A percentile compares a stretch with the other conserved stretches of the same genome.
phyloP scores from a whole-genome alignment of 352 stramenopile species.

The Globisporangium uncinulatum region DNA sequence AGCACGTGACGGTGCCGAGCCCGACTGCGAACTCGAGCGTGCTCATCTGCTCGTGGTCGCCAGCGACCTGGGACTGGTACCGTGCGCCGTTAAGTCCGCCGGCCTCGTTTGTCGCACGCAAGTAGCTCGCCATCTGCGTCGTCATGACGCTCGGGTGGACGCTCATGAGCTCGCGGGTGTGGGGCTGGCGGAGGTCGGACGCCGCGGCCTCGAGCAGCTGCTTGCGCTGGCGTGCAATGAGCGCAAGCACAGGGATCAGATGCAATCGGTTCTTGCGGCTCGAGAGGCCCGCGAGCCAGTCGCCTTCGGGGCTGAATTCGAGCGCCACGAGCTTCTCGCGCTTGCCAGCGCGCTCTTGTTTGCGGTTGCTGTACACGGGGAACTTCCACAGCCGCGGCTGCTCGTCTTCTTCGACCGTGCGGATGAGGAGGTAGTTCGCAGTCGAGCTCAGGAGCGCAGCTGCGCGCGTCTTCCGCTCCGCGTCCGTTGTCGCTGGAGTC shows the following conservation, averaged over 20 bases:
- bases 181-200: constrained; percentile 27
- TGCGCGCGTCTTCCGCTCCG: constrained; percentile 2
- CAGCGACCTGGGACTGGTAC: constrained; percentile 77
- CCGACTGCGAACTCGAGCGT: constrained; percentile 72
- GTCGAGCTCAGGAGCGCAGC: constrained; percentile 5
- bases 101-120: constrained; percentile 73
- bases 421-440: constrained; percentile 53
- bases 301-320: constrained; percentile 78
- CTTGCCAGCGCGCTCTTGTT: constrained; percentile 43
- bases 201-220: constrained; percentile 43
- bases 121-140: constrained; percentile 79
- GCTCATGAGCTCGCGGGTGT: constrained; percentile 68
- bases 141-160: constrained; percentile 69
- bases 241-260: constrained; percentile 55
- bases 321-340: constrained; percentile 59
- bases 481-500: not conserved
- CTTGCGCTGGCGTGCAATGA: constrained; percentile 53
- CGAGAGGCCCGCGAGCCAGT: constrained; percentile 78
- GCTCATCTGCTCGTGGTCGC: constrained; percentile 82
- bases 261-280: constrained; percentile 74
- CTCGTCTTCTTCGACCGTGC: constrained; percentile 75
- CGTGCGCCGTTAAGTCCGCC: constrained; percentile 73
- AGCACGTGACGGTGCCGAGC: constrained; percentile 62
- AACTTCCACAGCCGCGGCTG: constrained; percentile 65
- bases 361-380: constrained; percentile 52